phyloP scores from a whole-genome alignment of 257 asterid species.

The Ligustrum vulgare region DNA sequence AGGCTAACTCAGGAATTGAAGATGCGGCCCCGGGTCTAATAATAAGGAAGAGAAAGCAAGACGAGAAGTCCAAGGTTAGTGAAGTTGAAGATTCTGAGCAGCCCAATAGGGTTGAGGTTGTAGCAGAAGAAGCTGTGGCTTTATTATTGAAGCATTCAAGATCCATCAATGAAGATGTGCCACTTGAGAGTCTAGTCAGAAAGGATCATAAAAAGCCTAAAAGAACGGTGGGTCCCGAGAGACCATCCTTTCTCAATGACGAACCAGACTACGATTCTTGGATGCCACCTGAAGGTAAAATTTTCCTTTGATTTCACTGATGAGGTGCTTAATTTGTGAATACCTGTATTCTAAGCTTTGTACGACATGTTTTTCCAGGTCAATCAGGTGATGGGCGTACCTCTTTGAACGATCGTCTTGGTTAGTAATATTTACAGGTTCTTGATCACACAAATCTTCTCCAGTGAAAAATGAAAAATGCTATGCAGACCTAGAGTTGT shows the following conservation, averaged over 20 bases:
- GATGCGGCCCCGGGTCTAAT: constrained; percentile 94
- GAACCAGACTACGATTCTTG: constrained; percentile 62
- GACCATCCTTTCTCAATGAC: constrained; percentile 52
- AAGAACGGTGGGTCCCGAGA: constrained; percentile 73
- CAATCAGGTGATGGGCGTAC: constrained; percentile 99
- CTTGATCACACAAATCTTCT: neutral
- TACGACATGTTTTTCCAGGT: constrained; percentile 44
- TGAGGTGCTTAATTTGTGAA: neutral
- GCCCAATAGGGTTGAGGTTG: constrained; percentile 40
- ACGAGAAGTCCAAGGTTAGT: constrained; percentile 35
- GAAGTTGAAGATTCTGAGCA: constrained; percentile 50
- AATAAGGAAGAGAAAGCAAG: constrained; percentile 84
- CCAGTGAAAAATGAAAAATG: too few relatives aligned
- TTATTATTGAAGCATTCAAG: constrained; percentile 77
- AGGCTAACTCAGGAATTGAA: constrained; percentile 51
- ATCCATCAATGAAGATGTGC: constrained; percentile 25
- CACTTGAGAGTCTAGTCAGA: constrained; percentile 32
- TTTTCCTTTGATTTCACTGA: constrained; percentile 10
- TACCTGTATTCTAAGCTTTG: constrained; percentile 10
- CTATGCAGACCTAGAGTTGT: too few relatives aligned
- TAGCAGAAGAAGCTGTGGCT: constrained; percentile 92
- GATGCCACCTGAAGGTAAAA: constrained; percentile 97
- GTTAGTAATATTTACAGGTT: constrained; percentile 46
- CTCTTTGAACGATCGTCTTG: constrained; percentile 81
- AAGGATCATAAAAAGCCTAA: constrained; percentile 57